A percentile compares a stretch with the other conserved stretches of the same genome.
Conservation (phyloP, 495 filamentous ascomycete genomes). For the Thermothielavioides terrestris region DNA sequence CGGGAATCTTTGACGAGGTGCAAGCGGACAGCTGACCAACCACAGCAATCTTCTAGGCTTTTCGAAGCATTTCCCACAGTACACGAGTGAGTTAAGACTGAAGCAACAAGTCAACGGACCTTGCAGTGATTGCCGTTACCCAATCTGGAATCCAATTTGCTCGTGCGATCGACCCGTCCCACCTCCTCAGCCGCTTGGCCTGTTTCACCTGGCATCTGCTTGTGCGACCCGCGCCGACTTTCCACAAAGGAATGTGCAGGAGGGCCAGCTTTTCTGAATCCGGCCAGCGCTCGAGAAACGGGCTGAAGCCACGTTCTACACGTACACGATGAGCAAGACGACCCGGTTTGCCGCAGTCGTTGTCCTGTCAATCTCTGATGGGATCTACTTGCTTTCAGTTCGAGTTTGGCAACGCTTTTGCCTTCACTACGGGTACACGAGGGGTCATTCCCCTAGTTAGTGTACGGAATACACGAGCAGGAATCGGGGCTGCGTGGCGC, state of each 20-base stretch:
- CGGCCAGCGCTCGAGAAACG: no score
- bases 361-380: no score
- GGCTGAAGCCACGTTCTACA: no score
- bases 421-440: no score
- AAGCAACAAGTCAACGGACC: not conserved
- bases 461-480: no score
- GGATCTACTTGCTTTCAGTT: not conserved
- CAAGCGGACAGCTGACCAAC: conserved; percentile 11
- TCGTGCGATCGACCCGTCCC: conserved; percentile 13
- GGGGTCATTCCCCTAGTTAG: no score
- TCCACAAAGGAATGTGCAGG: no score
- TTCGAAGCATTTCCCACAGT: not conserved
- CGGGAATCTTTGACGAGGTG: conserved; percentile 32
- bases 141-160: not conserved
- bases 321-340: no score
- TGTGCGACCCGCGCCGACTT: conserved; percentile 1
- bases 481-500: conserved; percentile 12
- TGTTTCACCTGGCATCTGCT: not conserved
- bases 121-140: no score
- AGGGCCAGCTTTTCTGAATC: no score
- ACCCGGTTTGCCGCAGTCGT: no score
- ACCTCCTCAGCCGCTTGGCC: not conserved
- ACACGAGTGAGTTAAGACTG: not conserved
- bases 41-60: not conserved
- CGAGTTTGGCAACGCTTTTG: no score